phyloP scores from a whole-genome alignment of 768 basidiomycete species.

The Podaxis mareebaensis region DNA sequence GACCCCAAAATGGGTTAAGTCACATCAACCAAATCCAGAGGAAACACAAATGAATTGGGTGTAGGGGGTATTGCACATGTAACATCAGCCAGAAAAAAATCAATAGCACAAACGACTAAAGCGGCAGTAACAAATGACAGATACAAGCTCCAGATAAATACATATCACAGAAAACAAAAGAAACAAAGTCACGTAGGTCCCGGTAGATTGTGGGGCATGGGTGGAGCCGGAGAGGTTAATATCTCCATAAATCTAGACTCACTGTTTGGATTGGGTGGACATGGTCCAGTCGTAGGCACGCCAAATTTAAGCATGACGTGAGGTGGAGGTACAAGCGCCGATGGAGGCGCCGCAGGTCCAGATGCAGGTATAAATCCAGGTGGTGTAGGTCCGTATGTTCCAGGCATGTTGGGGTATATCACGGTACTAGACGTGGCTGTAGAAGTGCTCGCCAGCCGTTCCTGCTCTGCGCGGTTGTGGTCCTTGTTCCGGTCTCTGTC shows the following conservation, averaged over 20 bases:
- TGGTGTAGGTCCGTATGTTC: background rate
- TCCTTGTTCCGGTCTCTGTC: constrained; percentile 19
- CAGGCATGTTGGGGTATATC: background rate
- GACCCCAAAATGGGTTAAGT: too few relatives aligned
- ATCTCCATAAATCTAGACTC: constrained; percentile 15
- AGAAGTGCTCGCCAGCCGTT: background rate
- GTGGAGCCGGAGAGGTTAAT: constrained; percentile 9
- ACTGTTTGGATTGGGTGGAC: constrained; percentile 8
- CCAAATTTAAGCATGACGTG: background rate
- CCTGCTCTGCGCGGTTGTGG: constrained; percentile 16
- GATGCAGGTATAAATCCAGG: background rate
- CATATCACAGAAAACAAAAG: background rate
- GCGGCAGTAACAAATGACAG: background rate
- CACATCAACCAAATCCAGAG: too few relatives aligned
- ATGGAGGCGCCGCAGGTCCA: background rate
- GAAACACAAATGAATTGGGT: background rate
- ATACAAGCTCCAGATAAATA: background rate
- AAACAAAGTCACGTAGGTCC: background rate
- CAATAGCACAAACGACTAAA: background rate
- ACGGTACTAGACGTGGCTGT: background rate
- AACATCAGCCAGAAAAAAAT: background rate
- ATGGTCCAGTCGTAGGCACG: background rate
- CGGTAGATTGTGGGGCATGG: constrained; percentile 5
- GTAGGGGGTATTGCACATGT: background rate
- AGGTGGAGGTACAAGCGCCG: background rate